These are phyloP conservation scores for Lactifluus subvellereus DNA, from an alignment of 768 basidiomycete genomes.

Conservation along the genomic window DNA sequence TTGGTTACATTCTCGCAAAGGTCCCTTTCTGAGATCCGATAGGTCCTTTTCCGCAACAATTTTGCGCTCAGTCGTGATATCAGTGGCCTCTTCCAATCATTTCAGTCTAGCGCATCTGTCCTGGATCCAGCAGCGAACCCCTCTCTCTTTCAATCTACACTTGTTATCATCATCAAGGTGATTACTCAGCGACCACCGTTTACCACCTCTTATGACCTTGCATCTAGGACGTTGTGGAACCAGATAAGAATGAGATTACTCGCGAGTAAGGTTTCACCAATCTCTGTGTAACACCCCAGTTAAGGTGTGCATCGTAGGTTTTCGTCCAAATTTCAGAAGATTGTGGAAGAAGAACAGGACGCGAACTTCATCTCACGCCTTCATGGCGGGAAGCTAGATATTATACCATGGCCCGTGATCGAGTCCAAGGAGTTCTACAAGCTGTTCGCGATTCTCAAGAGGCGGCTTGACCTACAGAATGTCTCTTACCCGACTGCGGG, in stretches of 20 bases:
- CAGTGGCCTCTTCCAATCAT: constrained; percentile 53
- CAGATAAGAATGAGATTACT: constrained; percentile 51
- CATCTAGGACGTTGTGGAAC: constrained; percentile 54
- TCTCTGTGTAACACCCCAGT: neutral
- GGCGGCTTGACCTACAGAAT: constrained; percentile 42
- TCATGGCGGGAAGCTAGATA: constrained; percentile 48
- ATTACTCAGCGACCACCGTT: neutral
- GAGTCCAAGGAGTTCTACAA: constrained; percentile 55
- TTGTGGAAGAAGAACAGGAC: constrained; percentile 55
- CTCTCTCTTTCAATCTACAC: constrained; percentile 49
- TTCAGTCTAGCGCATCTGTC: constrained; percentile 51
- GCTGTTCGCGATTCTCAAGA: constrained; percentile 44
- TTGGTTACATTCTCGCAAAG: neutral
- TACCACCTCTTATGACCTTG: neutral
- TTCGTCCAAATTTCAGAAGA: constrained; percentile 50
- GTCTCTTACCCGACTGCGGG: constrained; percentile 47
- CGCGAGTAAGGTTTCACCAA: constrained; percentile 40
- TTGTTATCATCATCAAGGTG: constrained; percentile 61
- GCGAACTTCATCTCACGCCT: constrained; percentile 59
- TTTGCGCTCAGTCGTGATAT: constrained; percentile 60
- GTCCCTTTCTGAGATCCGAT: neutral
- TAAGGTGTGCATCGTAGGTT: constrained; percentile 35
- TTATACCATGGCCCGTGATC: constrained; percentile 64
- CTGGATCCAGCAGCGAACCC: constrained; percentile 56
- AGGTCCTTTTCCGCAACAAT: constrained; percentile 63